These are phyloP conservation scores for Conticribra guillardii DNA, from an alignment of 108 stramenopile species.

Conservation along the genomic window DNA sequence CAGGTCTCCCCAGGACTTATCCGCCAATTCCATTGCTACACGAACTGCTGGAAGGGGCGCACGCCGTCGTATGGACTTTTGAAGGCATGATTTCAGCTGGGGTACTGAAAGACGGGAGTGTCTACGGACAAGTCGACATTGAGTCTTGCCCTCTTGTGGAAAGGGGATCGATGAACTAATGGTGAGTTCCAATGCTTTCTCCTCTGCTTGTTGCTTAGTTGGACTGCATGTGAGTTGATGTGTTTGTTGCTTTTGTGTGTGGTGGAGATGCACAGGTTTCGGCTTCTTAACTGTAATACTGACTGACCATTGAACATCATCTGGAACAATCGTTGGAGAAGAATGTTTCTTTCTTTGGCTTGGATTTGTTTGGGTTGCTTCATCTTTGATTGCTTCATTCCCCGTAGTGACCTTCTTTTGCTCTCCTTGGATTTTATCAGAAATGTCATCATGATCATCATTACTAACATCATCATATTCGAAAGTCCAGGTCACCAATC, in stretches of 20 bases:
- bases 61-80: constrained; percentile 83
- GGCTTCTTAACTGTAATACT: constrained; percentile 37
- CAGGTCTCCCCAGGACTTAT: constrained; percentile 68
- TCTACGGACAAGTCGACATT: constrained; percentile 40
- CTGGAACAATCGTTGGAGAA: neutral
- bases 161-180: constrained; percentile 34
- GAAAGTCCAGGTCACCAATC: constrained; percentile 27
- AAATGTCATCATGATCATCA: constrained; percentile 11
- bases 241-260: neutral
- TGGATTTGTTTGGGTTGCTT: neutral
- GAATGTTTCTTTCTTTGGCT: neutral
- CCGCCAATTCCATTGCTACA: constrained; percentile 83
- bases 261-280: constrained; percentile 6
- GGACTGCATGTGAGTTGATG: neutral
- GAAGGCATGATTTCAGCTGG: constrained; percentile 88
- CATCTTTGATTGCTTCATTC: neutral
- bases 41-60: constrained; percentile 79
- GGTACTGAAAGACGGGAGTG: constrained; percentile 73
- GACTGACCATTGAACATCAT: constrained; percentile 45
- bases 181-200: constrained; percentile 27
- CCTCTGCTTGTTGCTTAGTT: neutral
- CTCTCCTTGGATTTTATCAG: no score
- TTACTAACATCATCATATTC: constrained; percentile 35
- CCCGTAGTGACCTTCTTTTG: neutral
- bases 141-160: constrained; percentile 3